A percentile compares a stretch with the other conserved stretches of the same genome.
These are phyloP conservation scores for Rhizomucor miehei DNA, from an alignment of 371 early-diverging fungal species.

Conservation along the genomic window DNA sequence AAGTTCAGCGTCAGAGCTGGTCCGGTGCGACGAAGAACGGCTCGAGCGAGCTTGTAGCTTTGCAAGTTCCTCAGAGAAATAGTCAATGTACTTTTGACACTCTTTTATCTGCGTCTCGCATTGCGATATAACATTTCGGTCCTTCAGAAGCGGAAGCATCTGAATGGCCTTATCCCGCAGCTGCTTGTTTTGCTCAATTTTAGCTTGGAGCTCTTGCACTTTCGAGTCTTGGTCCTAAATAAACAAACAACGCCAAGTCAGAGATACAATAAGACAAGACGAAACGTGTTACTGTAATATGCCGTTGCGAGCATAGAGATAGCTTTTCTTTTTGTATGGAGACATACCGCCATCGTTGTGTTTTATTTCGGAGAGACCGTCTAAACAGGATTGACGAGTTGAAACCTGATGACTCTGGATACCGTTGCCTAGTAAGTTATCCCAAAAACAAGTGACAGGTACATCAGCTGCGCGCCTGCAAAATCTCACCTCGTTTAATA, in stretches of 20 bases:
- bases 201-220: conserved; percentile 50
- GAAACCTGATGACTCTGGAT: too few relatives aligned
- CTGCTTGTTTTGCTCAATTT: conserved; percentile 67
- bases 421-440: too few relatives aligned
- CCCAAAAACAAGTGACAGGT: too few relatives aligned
- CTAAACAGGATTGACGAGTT: not conserved
- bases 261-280: not conserved
- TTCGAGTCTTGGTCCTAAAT: conserved; percentile 14
- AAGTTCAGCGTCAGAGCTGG: conserved; percentile 11
- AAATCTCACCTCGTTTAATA: too few relatives aligned
- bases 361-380: not conserved
- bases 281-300: not conserved
- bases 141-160: conserved; percentile 63
- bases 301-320: too few relatives aligned
- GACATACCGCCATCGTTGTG: not conserved
- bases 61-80: conserved; percentile 68
- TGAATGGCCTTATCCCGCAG: conserved; percentile 69
- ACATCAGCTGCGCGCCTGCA: too few relatives aligned
- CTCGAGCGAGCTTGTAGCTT: conserved; percentile 47
- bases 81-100: conserved; percentile 79
- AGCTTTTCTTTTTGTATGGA: not conserved
- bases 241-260: not conserved
- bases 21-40: conserved; percentile 13
- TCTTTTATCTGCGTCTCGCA: conserved; percentile 80
- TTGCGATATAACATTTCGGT: conserved; percentile 67